Evolutionary conservation across 2,329 filamentous ascomycete genomes (phyloP), one percentile per base, ranked within the genome.

Genomic region (Aurifilum marmelostoma): DNA sequence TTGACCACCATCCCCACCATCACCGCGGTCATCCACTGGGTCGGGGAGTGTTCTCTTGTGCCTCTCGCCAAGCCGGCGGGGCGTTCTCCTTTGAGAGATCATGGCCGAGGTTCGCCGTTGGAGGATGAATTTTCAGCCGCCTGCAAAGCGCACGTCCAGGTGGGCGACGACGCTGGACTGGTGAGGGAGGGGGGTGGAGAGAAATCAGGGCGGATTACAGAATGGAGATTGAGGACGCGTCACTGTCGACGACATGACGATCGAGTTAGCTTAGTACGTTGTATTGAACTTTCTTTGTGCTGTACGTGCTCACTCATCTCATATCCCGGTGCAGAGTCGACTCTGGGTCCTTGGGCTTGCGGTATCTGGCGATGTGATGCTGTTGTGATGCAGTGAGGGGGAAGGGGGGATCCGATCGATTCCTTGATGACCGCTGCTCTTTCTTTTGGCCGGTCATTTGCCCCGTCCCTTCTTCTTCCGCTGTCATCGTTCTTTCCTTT

Each of bases 181-280:
- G 29, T 34, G 29, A 37, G n/a, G 41, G 58, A 39, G 58, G 58
- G 32, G 27, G 37, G 37, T 6, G 37, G 11, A 34, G 58, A 14
- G 11, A 39, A 21, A 61, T 16, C 27, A 16, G 29, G 14, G 18
- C 24, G 37, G 60, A 50, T 47, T 47, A n/a, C 39, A n/a, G 12
- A 50, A 37, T 67, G 65, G 65, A 62, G 63, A 69, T 62, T 67
- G 65, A 39, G 68, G 68, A 67, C 65, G 65, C 65, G 68, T 69
- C 52, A 69, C 62, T 67, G 54, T 39, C 37, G 37, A 64, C 21
- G 52, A 58, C 52, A 64, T 18, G 59, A 43, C 21, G 37, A 39
- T 11, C n/a, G 18, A n/a, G 43, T 3, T 8, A 21, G 4, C 21
- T n/a, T n/a, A 7, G 18, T 7, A 47, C 21, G 18, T 47, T 47